Conservation (phyloP, 2,329 filamentous ascomycete species). For the Colletotrichum orbiculare region DNA sequence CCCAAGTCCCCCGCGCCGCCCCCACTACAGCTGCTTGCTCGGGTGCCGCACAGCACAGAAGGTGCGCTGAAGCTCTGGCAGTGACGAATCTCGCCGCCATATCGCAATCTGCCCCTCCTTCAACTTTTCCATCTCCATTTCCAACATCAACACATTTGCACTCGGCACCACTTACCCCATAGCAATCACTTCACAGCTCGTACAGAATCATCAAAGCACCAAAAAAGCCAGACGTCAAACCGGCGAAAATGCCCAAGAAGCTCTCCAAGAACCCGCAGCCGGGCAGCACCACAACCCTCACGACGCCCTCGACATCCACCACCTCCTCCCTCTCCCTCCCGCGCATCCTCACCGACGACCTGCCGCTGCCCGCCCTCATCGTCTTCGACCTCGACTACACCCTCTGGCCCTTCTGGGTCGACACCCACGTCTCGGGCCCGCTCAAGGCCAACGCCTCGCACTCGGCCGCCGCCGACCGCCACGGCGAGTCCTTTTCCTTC, state of each 20-base stretch:
- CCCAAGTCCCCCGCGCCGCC: neutral
- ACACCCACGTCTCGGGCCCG: slow-evolving; percentile 87
- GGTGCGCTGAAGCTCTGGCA: slow-evolving; percentile 3
- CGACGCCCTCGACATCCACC: slow-evolving; percentile 40
- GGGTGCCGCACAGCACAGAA: too few relatives aligned
- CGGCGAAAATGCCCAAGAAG: slow-evolving; percentile 45
- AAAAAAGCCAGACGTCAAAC: neutral
- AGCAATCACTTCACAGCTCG: neutral
- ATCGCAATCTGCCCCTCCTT: slow-evolving; percentile 16
- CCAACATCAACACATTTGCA: neutral
- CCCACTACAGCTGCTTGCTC: neutral
- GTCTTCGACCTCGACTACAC: slow-evolving; percentile 99
- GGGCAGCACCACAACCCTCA: slow-evolving; percentile 41
- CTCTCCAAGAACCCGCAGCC: slow-evolving; percentile 42
- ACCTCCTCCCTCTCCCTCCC: slow-evolving; percentile 46
- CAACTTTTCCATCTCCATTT: neutral
- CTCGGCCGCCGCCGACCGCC: slow-evolving; percentile 61
- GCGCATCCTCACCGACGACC: slow-evolving; percentile 61
- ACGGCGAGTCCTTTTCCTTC: slow-evolving; percentile 76
- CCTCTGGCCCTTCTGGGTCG: slow-evolving; percentile 98
- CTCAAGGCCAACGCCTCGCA: slow-evolving; percentile 62
- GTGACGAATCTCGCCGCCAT: slow-evolving; percentile 22
- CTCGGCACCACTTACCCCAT: neutral
- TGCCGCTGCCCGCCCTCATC: slow-evolving; percentile 83
- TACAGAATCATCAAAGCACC: too few relatives aligned